phyloP scores from a whole-genome alignment of 495 filamentous ascomycete genomes.

The Neurospora hispaniola region DNA sequence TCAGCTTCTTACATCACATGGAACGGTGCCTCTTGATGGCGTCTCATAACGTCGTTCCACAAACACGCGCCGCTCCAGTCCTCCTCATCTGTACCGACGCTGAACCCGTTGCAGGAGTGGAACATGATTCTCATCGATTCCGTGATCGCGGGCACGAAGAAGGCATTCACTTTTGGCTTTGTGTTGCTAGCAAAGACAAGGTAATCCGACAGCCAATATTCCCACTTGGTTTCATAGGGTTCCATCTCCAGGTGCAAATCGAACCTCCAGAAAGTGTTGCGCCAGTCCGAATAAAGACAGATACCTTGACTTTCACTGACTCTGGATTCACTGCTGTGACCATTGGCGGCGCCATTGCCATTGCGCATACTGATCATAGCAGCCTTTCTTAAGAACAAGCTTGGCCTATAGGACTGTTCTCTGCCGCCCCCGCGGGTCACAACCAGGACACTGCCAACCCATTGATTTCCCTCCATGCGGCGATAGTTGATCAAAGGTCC shows the following conservation, averaged over 20 bases:
- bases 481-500: constrained; percentile 80
- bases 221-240: constrained; percentile 44
- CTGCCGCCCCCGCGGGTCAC: constrained; percentile 58
- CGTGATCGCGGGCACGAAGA: constrained; percentile 63
- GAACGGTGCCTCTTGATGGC: constrained; percentile 61
- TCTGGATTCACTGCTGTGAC: neutral
- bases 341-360: constrained; percentile 8
- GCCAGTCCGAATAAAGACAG: constrained; percentile 69
- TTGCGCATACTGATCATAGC: constrained; percentile 2
- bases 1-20: constrained; percentile 56
- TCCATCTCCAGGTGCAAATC: constrained; percentile 49
- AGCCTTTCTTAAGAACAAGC: constrained; percentile 21
- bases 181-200: constrained; percentile 34
- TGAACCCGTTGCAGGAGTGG: constrained; percentile 94
- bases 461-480: constrained; percentile 62
- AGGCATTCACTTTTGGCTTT: constrained; percentile 41
- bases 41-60: constrained; percentile 82
- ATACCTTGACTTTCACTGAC: constrained; percentile 27
- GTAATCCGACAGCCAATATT: constrained; percentile 42
- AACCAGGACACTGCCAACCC: constrained; percentile 77
- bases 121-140: constrained; percentile 95
- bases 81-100: constrained; percentile 79
- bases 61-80: constrained; percentile 72
- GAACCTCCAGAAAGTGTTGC: constrained; percentile 78
- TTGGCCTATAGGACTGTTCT: constrained; percentile 23